phyloP scores from a whole-genome alignment of 1,139 yeast genomes.

The Nadsonia starkeyi-henricii region DNA sequence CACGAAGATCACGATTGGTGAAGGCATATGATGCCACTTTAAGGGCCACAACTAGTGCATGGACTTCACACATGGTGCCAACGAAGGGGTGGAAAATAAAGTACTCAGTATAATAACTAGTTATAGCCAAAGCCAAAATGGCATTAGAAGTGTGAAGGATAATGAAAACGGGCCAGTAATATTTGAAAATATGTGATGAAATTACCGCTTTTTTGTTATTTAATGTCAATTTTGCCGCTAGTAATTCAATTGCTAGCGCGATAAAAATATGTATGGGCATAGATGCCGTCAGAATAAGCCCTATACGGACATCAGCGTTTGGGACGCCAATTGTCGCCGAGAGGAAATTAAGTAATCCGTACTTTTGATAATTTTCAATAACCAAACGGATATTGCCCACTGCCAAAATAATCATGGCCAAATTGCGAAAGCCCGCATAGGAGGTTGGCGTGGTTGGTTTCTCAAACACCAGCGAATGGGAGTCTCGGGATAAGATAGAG shows the following conservation, averaged over 20 bases:
- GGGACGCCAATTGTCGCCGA: conserved; percentile 7
- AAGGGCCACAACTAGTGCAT: conserved; percentile 28
- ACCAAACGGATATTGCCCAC: conserved; percentile 28
- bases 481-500: conserved; percentile 14
- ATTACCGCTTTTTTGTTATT: conserved; percentile 1
- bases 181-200: not conserved
- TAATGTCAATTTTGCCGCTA: conserved; percentile 14
- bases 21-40: conserved; percentile 31
- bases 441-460: conserved; percentile 11
- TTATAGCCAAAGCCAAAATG: conserved; percentile 18
- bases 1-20: conserved; percentile 30
- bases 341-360: conserved; percentile 24
- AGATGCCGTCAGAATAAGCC: conserved; percentile 15
- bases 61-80: conserved; percentile 30
- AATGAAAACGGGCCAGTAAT: conserved; percentile 20
- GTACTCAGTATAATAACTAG: conserved; percentile 24
- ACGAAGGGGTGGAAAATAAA: conserved; percentile 27
- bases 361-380: conserved; percentile 24
- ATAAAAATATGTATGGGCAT: conserved; percentile 26
- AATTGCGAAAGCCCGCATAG: conserved; percentile 27
- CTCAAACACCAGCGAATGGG: conserved; percentile 1
- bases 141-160: conserved; percentile 24
- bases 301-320: not conserved
- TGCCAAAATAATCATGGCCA: conserved; percentile 26
- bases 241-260: conserved; percentile 24